phyloP scores from a whole-genome alignment of 2,329 filamentous ascomycete species.

The Epichloe typhina region DNA sequence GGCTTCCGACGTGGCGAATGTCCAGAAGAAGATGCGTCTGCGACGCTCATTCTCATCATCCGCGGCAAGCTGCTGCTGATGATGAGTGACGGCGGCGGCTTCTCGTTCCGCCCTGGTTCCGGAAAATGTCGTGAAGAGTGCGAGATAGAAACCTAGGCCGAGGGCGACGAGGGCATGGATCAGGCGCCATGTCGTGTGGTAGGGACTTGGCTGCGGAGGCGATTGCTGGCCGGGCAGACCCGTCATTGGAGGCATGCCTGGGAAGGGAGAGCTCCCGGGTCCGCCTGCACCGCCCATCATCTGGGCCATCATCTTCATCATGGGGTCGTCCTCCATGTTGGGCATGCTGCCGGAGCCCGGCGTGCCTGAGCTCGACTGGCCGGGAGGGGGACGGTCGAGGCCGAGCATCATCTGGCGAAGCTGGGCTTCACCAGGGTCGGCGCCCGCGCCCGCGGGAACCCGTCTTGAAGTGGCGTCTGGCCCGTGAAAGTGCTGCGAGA shows the following conservation, averaged over 20 bases:
- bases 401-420: constrained; percentile 53
- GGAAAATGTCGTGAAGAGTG: constrained; percentile 52
- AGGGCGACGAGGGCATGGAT: constrained; percentile 62
- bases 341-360: constrained; percentile 9
- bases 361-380: constrained; percentile 11
- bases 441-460: constrained; percentile 8
- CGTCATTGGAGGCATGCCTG: constrained; percentile 29
- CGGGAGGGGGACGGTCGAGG: constrained; percentile 29
- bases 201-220: constrained; percentile 21
- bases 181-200: constrained; percentile 51
- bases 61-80: constrained; percentile 12
- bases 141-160: constrained; percentile 56
- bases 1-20: constrained; percentile 69
- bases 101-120: constrained; percentile 51
- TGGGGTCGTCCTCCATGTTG: constrained; percentile 19
- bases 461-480: constrained; percentile 26
- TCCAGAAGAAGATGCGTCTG: constrained; percentile 50
- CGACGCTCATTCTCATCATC: constrained; percentile 19
- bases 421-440: constrained; percentile 38
- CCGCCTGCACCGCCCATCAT: constrained; percentile 41
- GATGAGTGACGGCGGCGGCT: constrained; percentile 18
- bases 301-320: constrained; percentile 60
- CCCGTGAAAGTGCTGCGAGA: constrained; percentile 59
- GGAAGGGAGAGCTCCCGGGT: constrained; percentile 21
- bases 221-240: constrained; percentile 24